Evolutionary conservation across 2,329 filamentous ascomycete species (phyloP).

Genomic region (Epichloe amarillans): DNA sequence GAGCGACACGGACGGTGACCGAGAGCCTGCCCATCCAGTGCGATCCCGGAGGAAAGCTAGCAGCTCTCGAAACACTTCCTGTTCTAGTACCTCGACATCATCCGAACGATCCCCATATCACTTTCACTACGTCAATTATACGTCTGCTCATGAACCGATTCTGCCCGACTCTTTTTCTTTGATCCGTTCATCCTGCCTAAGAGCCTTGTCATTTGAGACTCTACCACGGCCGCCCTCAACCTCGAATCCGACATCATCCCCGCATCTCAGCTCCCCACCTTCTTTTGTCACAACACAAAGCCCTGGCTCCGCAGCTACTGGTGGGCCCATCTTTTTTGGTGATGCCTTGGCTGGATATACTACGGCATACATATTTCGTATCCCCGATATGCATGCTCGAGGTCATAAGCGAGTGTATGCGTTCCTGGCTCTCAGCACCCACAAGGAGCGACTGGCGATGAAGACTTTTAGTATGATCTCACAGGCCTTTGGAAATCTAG

Average conservation of each 20-base stretch:
- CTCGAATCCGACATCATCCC: constrained; percentile 24
- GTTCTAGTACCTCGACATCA: constrained; percentile 40
- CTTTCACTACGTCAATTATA: constrained; percentile 54
- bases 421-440: constrained; percentile 50
- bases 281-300: constrained; percentile 42
- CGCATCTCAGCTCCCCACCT: constrained; percentile 25
- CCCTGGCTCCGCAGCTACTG: constrained; percentile 40
- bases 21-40: constrained; percentile 25
- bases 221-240: constrained; percentile 41
- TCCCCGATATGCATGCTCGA: constrained; percentile 53
- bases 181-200: constrained; percentile 51
- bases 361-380: constrained; percentile 57
- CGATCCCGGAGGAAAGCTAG: constrained; percentile 28
- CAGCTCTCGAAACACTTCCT: constrained; percentile 31
- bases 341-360: constrained; percentile 53
- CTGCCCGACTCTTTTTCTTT: constrained; percentile 51
- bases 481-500: constrained; percentile 48
- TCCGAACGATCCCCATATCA: constrained; percentile 35
- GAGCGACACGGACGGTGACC: constrained; percentile 39
- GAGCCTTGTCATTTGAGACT: constrained; percentile 53
- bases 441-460: constrained; percentile 52
- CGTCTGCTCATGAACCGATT: constrained; percentile 52
- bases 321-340: constrained; percentile 56
- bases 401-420: constrained; percentile 58
- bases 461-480: constrained; percentile 51